Conservation (phyloP, 1,139 yeast species). For the Zygosaccharomyces sapae region DNA sequence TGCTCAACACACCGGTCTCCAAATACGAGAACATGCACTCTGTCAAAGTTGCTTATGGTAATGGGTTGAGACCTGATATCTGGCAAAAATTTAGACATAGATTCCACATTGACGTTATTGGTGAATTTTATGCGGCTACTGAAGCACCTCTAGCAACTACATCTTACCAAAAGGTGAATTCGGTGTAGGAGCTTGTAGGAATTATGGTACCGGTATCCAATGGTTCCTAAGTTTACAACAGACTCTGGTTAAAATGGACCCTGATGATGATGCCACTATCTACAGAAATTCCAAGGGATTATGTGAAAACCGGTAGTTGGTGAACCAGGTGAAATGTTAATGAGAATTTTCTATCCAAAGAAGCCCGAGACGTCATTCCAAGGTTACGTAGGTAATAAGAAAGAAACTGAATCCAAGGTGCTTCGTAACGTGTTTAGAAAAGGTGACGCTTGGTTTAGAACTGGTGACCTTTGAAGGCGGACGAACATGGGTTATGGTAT, state of each 20-base stretch:
- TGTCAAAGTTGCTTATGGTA: slow-evolving; percentile 78
- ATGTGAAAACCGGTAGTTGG: slow-evolving; percentile 47
- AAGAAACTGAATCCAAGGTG: slow-evolving; percentile 75
- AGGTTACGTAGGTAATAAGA: slow-evolving; percentile 79
- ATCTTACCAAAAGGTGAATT: slow-evolving; percentile 66
- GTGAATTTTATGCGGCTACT: slow-evolving; percentile 92
- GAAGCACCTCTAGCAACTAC: slow-evolving; percentile 93
- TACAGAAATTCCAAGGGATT: slow-evolving; percentile 70
- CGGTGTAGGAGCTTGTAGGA: slow-evolving; percentile 88
- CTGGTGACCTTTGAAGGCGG: slow-evolving; percentile 80
- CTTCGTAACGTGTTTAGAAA: slow-evolving; percentile 66
- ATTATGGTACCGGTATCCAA: slow-evolving; percentile 66
- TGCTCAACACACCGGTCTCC: slow-evolving; percentile 59
- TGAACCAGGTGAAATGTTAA: slow-evolving; percentile 85
- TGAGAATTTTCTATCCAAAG: slow-evolving; percentile 64
- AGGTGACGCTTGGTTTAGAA: slow-evolving; percentile 90
- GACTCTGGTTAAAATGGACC: slow-evolving; percentile 68
- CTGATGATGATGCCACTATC: slow-evolving; percentile 69
- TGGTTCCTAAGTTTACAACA: slow-evolving; percentile 54
- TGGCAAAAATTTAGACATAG: slow-evolving; percentile 78
- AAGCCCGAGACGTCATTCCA: slow-evolving; percentile 73
- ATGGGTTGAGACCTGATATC: slow-evolving; percentile 88
- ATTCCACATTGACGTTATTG: slow-evolving; percentile 70
- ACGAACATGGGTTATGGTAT: slow-evolving; percentile 65
- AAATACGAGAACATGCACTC: slow-evolving; percentile 64